These are phyloP conservation scores for Globisporangium paddicum DNA, from an alignment of 352 stramenopile genomes.

Conservation along the genomic window DNA sequence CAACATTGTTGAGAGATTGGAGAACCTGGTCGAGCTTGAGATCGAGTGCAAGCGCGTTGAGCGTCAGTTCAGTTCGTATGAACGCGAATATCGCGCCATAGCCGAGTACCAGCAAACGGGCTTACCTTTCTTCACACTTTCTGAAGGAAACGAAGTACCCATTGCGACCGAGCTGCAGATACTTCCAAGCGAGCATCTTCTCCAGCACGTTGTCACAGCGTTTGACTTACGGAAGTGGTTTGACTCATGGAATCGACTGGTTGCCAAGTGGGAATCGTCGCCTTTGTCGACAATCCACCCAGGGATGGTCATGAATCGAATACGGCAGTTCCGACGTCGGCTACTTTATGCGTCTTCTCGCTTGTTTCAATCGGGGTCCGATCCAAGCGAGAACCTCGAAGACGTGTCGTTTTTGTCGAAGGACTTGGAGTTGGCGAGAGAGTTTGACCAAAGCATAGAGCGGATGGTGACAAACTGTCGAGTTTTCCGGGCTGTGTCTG, in stretches of 20 bases:
- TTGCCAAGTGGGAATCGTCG: conserved; percentile 38
- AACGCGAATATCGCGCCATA: conserved; percentile 35
- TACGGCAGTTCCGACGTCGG: conserved; percentile 55
- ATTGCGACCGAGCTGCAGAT: conserved; percentile 13
- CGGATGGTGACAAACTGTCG: conserved; percentile 34
- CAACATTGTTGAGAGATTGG: conserved; percentile 33
- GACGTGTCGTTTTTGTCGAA: conserved; percentile 8
- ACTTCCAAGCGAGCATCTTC: conserved; percentile 35
- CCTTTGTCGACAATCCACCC: conserved; percentile 38
- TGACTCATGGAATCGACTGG: conserved; percentile 36
- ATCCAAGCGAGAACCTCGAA: conserved; percentile 4
- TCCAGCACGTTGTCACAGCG: conserved; percentile 47
- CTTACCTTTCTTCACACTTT: neutral
- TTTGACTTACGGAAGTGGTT: conserved; percentile 62
- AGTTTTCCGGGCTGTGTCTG: conserved; percentile 45
- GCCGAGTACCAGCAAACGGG: conserved; percentile 14
- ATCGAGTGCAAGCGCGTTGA: conserved; percentile 38
- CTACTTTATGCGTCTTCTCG: conserved; percentile 32
- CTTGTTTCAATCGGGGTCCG: conserved; percentile 21
- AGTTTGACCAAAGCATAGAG: conserved; percentile 38
- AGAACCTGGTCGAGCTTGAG: conserved; percentile 47
- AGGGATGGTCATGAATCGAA: conserved; percentile 40
- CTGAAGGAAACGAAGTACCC: neutral
- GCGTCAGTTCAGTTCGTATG: conserved; percentile 35
- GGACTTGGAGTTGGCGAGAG: conserved; percentile 28